These are phyloP conservation scores for Nicotiana otophora DNA, from an alignment of 257 asterid genomes.

Conservation along the genomic window DNA sequence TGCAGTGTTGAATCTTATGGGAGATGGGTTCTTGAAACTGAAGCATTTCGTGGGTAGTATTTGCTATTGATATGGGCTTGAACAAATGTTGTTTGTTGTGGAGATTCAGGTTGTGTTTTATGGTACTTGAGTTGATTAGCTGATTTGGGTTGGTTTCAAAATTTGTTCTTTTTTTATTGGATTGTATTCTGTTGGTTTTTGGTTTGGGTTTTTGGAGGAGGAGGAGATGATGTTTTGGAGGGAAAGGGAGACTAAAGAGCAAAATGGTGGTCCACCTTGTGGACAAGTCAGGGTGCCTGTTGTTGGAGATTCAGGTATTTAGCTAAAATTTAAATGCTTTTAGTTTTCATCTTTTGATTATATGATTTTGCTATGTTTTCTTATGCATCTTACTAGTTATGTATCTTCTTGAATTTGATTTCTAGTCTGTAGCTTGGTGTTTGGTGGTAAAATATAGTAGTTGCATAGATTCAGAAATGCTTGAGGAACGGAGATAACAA, in stretches of 20 bases:
- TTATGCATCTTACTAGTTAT: neutral
- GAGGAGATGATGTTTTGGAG: constrained; percentile 75
- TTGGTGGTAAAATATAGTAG: neutral
- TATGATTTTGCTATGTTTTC: neutral
- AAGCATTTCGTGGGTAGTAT: neutral
- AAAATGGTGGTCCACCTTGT: constrained; percentile 79
- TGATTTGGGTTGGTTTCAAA: neutral
- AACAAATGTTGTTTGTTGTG: constrained; percentile 4
- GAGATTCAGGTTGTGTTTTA: constrained; percentile 19
- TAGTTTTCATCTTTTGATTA: neutral
- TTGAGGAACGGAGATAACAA: neutral
- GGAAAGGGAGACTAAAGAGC: constrained; percentile 68
- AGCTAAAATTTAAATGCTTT: neutral
- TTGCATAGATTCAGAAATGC: neutral
- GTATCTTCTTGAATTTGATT: neutral
- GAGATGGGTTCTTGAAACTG: neutral
- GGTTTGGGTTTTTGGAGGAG: neutral
- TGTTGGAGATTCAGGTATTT: constrained; percentile 88
- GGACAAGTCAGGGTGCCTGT: constrained; percentile 92
- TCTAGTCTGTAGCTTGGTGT: neutral
- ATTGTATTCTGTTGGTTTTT: neutral
- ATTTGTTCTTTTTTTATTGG: constrained; percentile 4
- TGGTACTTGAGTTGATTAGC: constrained; percentile 22
- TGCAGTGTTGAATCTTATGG: neutral
- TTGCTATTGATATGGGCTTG: constrained; percentile 15